Percentiles rank a stretch among this genome's conserved stretches.
Conservation (phyloP, 1,284 basidiomycete genomes). For the Cutaneotrichosporon dermatis region DNA sequence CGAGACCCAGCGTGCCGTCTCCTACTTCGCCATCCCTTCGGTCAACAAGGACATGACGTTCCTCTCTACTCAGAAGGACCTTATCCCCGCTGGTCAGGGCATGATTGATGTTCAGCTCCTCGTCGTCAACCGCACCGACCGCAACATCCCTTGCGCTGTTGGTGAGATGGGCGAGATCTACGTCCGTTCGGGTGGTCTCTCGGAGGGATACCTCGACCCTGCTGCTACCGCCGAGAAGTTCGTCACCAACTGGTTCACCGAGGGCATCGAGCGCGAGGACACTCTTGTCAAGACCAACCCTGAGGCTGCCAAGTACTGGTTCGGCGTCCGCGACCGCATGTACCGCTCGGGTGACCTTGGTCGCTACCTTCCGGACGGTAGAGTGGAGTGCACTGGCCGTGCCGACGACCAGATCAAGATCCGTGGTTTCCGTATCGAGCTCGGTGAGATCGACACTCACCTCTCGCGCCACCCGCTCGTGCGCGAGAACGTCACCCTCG, state of each 20-base stretch:
- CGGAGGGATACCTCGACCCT: conserved; percentile 89
- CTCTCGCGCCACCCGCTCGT: conserved; percentile 89
- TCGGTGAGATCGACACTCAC: conserved; percentile 97
- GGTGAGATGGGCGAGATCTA: conserved; percentile 99
- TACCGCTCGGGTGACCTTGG: conserved; percentile 97
- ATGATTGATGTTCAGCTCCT: conserved; percentile 98
- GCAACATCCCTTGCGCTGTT: conserved; percentile 81
- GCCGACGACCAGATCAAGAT: conserved; percentile 99
- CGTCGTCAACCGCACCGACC: conserved; percentile 91
- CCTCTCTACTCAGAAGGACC: conserved; percentile 90
- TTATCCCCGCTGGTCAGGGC: conserved; percentile 95
- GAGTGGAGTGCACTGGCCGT: conserved; percentile 94
- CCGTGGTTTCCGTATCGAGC: conserved; percentile 96
- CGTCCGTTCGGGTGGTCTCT: conserved; percentile 90
- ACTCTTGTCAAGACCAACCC: conserved; percentile 62
- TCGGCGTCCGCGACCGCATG: conserved; percentile 96
- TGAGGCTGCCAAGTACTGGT: conserved; percentile 73
- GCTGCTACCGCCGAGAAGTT: conserved; percentile 87
- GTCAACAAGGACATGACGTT: conserved; percentile 82
- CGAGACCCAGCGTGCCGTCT: conserved; percentile 97
- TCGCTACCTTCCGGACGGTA: conserved; percentile 86
- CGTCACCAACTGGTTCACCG: conserved; percentile 84
- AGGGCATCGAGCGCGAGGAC: conserved; percentile 59
- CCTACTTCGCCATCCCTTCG: conserved; percentile 90
- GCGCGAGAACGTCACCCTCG: conserved; percentile 94